Conservation (phyloP, 176 grass and related monocot genomes). For the Paspalum vaginatum region DNA sequence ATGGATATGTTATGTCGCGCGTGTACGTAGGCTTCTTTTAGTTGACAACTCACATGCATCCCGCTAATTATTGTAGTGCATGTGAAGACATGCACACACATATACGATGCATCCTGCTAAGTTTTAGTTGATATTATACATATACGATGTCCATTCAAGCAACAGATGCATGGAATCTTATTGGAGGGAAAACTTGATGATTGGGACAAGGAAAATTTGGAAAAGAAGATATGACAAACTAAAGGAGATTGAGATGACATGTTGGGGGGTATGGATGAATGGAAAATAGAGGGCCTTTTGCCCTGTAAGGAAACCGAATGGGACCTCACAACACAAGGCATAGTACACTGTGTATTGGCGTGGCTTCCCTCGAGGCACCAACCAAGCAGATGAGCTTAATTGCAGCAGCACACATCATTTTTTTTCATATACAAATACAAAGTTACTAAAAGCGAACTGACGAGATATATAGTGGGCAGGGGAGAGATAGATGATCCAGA, state of each 20-base stretch:
- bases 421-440: background rate
- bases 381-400: background rate
- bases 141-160: background rate
- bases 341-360: background rate
- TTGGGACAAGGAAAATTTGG: constrained; percentile 34
- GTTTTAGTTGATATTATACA: background rate
- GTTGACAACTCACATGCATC: too few relatives aligned
- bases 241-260: constrained; percentile 8
- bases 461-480: background rate
- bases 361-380: constrained; percentile 39
- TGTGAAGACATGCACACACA: too few relatives aligned
- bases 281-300: background rate
- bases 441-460: too few relatives aligned
- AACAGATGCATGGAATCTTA: background rate
- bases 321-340: background rate
- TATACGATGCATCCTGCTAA: too few relatives aligned
- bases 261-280: constrained; percentile 17
- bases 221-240: constrained; percentile 32
- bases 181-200: constrained; percentile 15
- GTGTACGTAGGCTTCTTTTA: too few relatives aligned
- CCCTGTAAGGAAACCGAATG: constrained; percentile 28
- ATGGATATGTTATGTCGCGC: too few relatives aligned
- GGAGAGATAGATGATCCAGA: too few relatives aligned
- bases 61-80: too few relatives aligned
- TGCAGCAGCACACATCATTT: background rate